phyloP scores from a whole-genome alignment of 148 eudicot genomes.

The Rhododendron williamsianum region DNA sequence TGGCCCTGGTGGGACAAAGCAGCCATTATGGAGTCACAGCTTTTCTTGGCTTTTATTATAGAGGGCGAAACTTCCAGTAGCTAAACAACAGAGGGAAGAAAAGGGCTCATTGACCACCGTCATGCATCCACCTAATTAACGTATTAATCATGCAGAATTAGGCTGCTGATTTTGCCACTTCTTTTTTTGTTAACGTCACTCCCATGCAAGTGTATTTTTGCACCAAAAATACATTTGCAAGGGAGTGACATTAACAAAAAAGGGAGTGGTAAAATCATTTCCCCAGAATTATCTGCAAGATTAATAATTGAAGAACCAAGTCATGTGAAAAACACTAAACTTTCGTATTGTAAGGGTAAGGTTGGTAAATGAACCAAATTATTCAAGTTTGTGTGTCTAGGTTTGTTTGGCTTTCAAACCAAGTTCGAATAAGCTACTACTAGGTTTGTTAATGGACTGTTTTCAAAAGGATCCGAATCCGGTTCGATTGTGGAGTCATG shows the following conservation, averaged over 20 bases:
- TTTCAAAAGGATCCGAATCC: no score
- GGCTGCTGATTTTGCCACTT: no score
- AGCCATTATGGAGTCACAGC: neutral
- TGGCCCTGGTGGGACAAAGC: neutral
- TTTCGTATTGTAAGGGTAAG: neutral
- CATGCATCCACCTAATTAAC: neutral
- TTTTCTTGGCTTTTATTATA: neutral
- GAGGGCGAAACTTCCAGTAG: neutral
- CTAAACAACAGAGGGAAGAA: neutral
- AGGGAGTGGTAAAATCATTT: no score
- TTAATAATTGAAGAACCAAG: neutral
- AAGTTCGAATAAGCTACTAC: no score
- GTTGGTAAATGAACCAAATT: neutral
- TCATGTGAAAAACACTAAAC: neutral
- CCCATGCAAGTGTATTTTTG: no score
- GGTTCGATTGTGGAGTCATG: no score
- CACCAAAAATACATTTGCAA: no score
- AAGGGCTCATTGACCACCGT: neutral
- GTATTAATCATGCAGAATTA: neutral
- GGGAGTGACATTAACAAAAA: no score
- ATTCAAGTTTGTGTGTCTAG: no score
- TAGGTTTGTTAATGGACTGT: no score
- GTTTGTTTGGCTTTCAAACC: no score
- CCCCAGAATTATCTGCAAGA: neutral
- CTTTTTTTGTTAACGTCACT: no score